phyloP scores from a whole-genome alignment of 2,329 filamentous ascomycete species.

The Akanthomyces dipterigenus region DNA sequence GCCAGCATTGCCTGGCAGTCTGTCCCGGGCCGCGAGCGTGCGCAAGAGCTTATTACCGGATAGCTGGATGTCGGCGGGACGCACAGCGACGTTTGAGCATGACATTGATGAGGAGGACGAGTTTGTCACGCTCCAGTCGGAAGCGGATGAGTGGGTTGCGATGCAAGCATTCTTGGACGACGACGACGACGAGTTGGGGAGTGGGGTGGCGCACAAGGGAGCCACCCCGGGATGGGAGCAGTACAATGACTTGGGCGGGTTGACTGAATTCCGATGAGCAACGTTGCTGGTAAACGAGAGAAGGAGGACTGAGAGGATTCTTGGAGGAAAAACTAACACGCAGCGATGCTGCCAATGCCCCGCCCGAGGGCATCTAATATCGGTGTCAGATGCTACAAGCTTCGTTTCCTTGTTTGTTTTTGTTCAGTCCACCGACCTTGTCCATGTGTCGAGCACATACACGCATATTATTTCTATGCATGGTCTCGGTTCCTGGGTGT shows the following conservation, averaged over 20 bases:
- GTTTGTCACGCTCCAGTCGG: constrained; percentile 16
- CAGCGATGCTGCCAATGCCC: neutral
- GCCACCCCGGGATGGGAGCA: constrained; percentile 37
- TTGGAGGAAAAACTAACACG: neutral
- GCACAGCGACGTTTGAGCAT: neutral
- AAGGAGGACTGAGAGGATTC: neutral
- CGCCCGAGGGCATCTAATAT: constrained; percentile 5
- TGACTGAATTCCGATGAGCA: constrained; percentile 33
- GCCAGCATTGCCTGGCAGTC: neutral
- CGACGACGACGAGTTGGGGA: constrained; percentile 13
- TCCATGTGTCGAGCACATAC: neutral
- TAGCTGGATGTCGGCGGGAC: constrained; percentile 13
- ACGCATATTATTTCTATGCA: neutral
- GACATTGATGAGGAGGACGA: constrained; percentile 22
- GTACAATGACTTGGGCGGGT: constrained; percentile 39
- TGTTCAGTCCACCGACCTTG: neutral
- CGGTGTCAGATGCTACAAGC: neutral
- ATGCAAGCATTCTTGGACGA: constrained; percentile 31
- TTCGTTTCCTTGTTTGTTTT: neutral
- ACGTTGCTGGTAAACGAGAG: neutral
- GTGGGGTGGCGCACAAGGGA: constrained; percentile 17
- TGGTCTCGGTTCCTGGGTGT: neutral
- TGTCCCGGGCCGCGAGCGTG: constrained; percentile 1
- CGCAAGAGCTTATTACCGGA: constrained; percentile 17
- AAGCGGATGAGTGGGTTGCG: constrained; percentile 30